Conservation (phyloP, 1,284 basidiomycete genomes). For the Cutaneotrichosporon sp. region DNA sequence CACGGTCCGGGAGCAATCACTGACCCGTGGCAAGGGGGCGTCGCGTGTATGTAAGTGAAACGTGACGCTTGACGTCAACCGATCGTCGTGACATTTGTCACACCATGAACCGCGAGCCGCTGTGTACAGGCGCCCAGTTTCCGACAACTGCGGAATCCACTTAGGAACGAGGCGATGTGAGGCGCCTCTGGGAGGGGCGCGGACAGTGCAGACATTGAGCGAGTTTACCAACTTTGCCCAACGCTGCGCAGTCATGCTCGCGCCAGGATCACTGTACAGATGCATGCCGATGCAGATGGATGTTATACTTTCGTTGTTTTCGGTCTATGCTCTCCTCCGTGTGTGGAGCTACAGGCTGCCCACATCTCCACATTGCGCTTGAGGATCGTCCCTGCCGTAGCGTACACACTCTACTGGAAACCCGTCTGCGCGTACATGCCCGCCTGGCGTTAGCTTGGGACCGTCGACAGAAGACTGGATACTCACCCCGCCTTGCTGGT, state of each 20-base stretch:
- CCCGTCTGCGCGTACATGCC: conserved; percentile 28
- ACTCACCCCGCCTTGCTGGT: conserved; percentile 19
- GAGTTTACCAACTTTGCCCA: too few relatives aligned
- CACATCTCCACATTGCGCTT: conserved; percentile 4
- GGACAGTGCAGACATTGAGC: neutral
- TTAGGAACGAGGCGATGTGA: neutral
- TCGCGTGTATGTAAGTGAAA: neutral
- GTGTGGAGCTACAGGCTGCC: conserved; percentile 5
- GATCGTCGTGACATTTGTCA: neutral
- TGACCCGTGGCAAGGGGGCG: neutral
- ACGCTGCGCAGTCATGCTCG: too few relatives aligned
- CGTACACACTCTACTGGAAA: conserved; percentile 18
- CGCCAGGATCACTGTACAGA: conserved; percentile 7
- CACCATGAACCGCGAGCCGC: neutral
- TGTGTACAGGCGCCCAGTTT: too few relatives aligned
- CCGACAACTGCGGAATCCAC: too few relatives aligned
- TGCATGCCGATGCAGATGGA: conserved; percentile 12
- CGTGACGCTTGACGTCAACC: neutral
- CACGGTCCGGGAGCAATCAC: neutral
- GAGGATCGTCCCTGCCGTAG: neutral
- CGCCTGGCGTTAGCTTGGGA: conserved; percentile 12
- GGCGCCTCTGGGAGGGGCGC: neutral
- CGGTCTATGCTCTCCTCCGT: conserved; percentile 7
- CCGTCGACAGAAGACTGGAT: too few relatives aligned
- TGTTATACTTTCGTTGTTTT: conserved; percentile 13